Evolutionary conservation across 768 basidiomycete genomes (phyloP), one percentile per base, ranked within the genome.

Genomic region (Cystobasidium tubakii): DNA sequence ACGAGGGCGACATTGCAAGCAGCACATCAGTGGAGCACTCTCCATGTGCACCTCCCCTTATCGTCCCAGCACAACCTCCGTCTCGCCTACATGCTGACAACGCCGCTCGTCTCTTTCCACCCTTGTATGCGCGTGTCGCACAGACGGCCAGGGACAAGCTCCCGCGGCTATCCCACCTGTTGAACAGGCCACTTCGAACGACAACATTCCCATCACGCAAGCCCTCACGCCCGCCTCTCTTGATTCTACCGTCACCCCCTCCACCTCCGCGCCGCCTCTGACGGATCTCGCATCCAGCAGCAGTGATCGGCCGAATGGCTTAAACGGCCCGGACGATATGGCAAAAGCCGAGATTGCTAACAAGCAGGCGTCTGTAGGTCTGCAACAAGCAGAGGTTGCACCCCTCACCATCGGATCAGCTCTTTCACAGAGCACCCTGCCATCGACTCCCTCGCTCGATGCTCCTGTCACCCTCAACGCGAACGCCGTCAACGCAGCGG

Each of bases 261-360:
- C 57, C 10, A 60, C 57, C n/a, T 19, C 46, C 7, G 46, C 46
- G 46, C 46, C 46, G 46, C 46, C n/a, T 60, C 29, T 60, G 57
- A 60, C 57, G 57, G 57, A 60, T 60, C 46, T 50, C n/a, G 33
- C 57, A 34, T 39, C 39, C 39, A 34, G 21, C 12, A 60, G 29
- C 57, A 34, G 27, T 60, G 57, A 60, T 60, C 57, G 57, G 33
- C 57, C 25, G 33, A 60, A 60, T 60, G 27, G 57, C 29, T 29
- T 23, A 60, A 34, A 60, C 57, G 57, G 33, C 57, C 25, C 25
- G 57, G 57, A 31, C 4, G 15, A 60, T 27, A 15, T 17, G 17
- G 7, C 25, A 34, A 29, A 27, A 17, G 17, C 33, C 29, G 33
- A 60, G 57, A 3, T 15, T 13, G 57, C 15, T 39, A 15, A 6